phyloP scores from a whole-genome alignment of 2,329 filamentous ascomycete species.

The Cercospora sp. region DNA sequence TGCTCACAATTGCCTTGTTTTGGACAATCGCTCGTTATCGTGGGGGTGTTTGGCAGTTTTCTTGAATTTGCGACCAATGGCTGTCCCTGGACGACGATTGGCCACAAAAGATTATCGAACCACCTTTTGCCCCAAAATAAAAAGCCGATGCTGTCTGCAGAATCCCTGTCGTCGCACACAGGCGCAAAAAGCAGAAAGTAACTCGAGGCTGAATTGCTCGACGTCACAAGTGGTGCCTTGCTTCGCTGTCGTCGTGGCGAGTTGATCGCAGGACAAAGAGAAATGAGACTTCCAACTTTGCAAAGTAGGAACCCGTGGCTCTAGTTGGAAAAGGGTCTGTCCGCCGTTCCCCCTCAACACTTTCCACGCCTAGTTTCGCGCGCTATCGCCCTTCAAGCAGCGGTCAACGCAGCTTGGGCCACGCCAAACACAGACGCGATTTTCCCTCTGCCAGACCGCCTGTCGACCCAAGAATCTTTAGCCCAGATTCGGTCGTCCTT shows the following conservation, averaged over 20 bases:
- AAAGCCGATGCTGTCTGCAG: background rate
- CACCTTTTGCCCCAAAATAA: background rate
- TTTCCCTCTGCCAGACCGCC: background rate
- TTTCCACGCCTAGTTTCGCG: background rate
- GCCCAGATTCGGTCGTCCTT: background rate
- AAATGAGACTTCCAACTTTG: background rate
- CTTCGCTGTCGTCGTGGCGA: background rate
- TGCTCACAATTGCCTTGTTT: background rate
- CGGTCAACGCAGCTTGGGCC: background rate
- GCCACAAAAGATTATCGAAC: slow-evolving; percentile 2
- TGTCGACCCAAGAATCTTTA: background rate
- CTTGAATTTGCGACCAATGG: slow-evolving; percentile 1
- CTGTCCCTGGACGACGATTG: background rate
- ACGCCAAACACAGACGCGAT: background rate
- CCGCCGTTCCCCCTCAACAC: background rate
- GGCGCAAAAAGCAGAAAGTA: background rate
- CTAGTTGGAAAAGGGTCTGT: background rate
- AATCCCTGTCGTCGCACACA: background rate
- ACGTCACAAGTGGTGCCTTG: background rate
- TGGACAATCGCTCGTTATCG: background rate
- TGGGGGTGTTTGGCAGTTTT: background rate
- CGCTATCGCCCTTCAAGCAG: slow-evolving; percentile 1
- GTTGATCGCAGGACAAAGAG: background rate
- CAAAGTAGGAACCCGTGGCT: background rate
- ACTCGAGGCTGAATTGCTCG: background rate